phyloP scores from a whole-genome alignment of 306 rosid species.

The Vachellia collinsii region DNA sequence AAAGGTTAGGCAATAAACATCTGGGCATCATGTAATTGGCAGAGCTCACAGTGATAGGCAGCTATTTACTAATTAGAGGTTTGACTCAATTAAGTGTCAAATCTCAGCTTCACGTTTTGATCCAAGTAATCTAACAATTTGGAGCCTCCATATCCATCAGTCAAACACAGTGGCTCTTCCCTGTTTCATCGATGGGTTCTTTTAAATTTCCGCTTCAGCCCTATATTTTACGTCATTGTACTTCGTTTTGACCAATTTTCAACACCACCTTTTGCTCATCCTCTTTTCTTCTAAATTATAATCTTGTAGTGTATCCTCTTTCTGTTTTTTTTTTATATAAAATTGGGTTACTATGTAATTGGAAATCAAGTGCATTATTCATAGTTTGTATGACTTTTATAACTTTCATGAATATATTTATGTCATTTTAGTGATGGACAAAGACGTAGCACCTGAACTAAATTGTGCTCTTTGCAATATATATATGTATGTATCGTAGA shows the following conservation, averaged over 20 bases:
- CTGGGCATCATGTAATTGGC: not conserved
- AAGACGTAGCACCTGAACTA: not conserved
- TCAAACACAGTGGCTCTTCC: not conserved
- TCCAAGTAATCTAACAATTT: too few relatives aligned
- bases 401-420: not conserved
- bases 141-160: slow-evolving; percentile 1
- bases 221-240: not conserved
- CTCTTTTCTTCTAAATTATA: not conserved
- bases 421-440: not conserved
- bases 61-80: not conserved
- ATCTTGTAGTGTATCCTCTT: not conserved
- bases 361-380: not conserved
- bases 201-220: not conserved
- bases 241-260: not conserved
- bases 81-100: slow-evolving; percentile 1
- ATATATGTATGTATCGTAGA: too few relatives aligned
- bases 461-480: not conserved
- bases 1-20: not conserved
- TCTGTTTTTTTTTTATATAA: too few relatives aligned
- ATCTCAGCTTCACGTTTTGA: not conserved
- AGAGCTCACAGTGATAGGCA: not conserved
- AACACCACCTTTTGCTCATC: not conserved
- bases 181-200: not conserved
- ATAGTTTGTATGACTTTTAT: not conserved
- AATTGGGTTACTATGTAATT: not conserved